Percentiles rank a stretch among this genome's conserved stretches.
phyloP scores from a whole-genome alignment of 176 grass and related monocot species.

The Miscanthus lutarioriparius region DNA sequence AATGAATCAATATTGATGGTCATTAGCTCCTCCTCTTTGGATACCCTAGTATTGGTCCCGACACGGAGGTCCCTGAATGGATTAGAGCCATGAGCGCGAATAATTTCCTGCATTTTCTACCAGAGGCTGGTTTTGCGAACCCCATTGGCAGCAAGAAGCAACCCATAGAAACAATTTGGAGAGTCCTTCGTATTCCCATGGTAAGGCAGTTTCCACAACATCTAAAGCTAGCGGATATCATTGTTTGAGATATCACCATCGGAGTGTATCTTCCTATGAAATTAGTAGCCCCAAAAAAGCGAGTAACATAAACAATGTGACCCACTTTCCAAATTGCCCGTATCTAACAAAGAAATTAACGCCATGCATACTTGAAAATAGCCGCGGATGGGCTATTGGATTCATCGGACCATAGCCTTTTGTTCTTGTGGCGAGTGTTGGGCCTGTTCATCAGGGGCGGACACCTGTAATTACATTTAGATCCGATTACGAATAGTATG shows the following conservation, averaged over 20 bases:
- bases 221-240: slow-evolving; percentile 82
- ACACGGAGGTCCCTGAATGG: slow-evolving; percentile 78
- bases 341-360: slow-evolving; percentile 12
- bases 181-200: slow-evolving; percentile 89
- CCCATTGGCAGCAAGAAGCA: slow-evolving; percentile 65
- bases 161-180: slow-evolving; percentile 92
- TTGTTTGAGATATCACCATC: slow-evolving; percentile 53
- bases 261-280: slow-evolving; percentile 81
- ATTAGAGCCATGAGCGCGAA: slow-evolving; percentile 63
- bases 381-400: slow-evolving; percentile 46
- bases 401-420: slow-evolving; percentile 67
- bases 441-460: slow-evolving; percentile 62
- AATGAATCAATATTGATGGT: too few relatives aligned
- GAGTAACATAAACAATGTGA: slow-evolving; percentile 14
- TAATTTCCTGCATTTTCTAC: slow-evolving; percentile 78
- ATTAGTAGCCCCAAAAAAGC: background rate
- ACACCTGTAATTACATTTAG: background rate
- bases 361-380: slow-evolving; percentile 65
- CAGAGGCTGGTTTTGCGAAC: slow-evolving; percentile 73
- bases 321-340: background rate
- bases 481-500: too few relatives aligned
- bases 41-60: too few relatives aligned
- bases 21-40: too few relatives aligned
- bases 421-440: slow-evolving; percentile 93
- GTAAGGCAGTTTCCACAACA: slow-evolving; percentile 57